Evolutionary conservation across 1,284 basidiomycete genomes (phyloP), one percentile per base, ranked within the genome.

Genomic region (Pseudozyma flocculosa): DNA sequence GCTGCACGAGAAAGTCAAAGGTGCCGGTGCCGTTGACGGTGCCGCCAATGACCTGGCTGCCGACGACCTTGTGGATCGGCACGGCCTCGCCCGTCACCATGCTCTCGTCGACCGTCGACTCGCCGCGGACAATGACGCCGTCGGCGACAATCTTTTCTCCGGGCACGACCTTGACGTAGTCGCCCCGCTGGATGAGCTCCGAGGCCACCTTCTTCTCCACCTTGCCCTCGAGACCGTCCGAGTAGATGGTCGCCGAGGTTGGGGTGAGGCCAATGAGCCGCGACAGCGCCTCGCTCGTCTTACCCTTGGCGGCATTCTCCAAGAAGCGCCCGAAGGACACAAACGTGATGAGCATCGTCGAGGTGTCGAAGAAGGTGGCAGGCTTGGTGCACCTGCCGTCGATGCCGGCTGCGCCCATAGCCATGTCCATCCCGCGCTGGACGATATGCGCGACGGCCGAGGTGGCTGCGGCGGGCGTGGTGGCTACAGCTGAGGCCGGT

Each of bases 261-360:
- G 95, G 95, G 0, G 92, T 85, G 32, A 99, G 87, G 13, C 89
- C 85, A 87, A 98, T 95, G 43, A 99, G 85, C 74, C 95, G 91
- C 4, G 92, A 96, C 22, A 99, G 84, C 1, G 95, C 95, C 0
- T 92, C 92, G 50, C 90, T 92, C 1, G 95, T 98, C 80, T 90
- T 90, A 39, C 95, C 94, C 79, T 98, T 98, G 37, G 95, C 95
- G 45, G 87, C 84, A 80, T 96, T 98, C 80, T 98, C 95, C 47
- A 98, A 84, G 80, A 89, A 96, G 37, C 95, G 86, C 1, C 94
- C 95, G 26, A 98, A 85, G 4, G 91, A 92, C 68, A 97, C 90
- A 77, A 98, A 98, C 79, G 88, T 92, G 83, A 99, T 89, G 53
- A 99, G 82, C 95, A 98, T 98, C 17, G 93, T 95, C 71, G 90